phyloP scores from a whole-genome alignment of 352 stramenopile genomes.

The Globisporangium cystogenes region DNA sequence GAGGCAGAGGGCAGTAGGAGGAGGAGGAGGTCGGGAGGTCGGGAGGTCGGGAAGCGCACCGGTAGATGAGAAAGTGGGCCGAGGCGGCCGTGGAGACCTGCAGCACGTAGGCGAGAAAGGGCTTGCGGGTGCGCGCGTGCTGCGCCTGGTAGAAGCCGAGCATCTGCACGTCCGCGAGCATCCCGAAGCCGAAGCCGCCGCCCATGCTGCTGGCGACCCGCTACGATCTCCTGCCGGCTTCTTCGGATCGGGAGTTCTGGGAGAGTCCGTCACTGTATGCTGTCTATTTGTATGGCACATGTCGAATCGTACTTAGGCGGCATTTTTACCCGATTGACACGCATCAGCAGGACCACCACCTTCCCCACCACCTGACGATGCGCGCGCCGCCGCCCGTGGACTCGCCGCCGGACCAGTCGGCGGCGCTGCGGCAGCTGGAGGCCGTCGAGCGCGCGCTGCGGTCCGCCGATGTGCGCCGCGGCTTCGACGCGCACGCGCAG shows the following conservation, averaged over 20 bases:
- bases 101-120: constrained; percentile 73
- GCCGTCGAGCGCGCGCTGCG: constrained; percentile 38
- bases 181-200: constrained; percentile 54
- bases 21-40: no score
- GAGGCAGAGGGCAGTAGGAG: no score
- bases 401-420: constrained; percentile 45
- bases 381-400: constrained; percentile 16
- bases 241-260: no score
- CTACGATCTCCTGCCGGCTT: no score
- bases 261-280: no score
- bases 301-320: no score
- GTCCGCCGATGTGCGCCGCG: constrained; percentile 6
- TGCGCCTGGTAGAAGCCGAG: constrained; percentile 77
- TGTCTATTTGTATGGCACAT: no score
- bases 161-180: constrained; percentile 68
- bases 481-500: constrained; percentile 11
- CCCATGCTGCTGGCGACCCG: constrained; percentile 18
- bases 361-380: constrained; percentile 1
- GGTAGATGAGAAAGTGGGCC: constrained; percentile 63
- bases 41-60: no score
- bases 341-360: constrained; percentile 7
- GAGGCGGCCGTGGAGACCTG: constrained; percentile 39
- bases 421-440: constrained; percentile 38
- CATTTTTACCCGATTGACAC: neutral
- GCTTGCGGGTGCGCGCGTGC: constrained; percentile 32